These are phyloP conservation scores for Cercospora janseana DNA, from an alignment of 2,329 filamentous ascomycete genomes.

Conservation along the genomic window DNA sequence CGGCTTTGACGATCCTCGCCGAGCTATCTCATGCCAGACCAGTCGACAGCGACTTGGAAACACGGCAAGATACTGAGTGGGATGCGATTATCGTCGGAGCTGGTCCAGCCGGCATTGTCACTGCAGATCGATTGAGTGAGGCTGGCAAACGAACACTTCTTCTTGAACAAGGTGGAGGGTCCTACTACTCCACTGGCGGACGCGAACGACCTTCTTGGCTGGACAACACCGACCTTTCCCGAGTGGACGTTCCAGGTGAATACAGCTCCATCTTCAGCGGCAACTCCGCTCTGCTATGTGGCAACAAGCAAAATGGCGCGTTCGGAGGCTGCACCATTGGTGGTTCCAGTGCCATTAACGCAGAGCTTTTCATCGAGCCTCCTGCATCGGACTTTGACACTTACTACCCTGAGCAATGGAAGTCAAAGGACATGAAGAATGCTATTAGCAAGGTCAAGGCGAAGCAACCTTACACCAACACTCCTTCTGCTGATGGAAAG, in stretches of 20 bases:
- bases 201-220: slow-evolving; percentile 53
- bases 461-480: slow-evolving; percentile 57
- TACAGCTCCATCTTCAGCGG: slow-evolving; percentile 52
- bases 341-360: slow-evolving; percentile 62
- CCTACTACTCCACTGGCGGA: slow-evolving; percentile 32
- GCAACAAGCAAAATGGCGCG: slow-evolving; percentile 40
- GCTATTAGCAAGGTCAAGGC: slow-evolving; percentile 48
- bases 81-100: slow-evolving; percentile 48
- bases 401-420: slow-evolving; percentile 55
- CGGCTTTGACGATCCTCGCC: slow-evolving; percentile 4
- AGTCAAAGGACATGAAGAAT: slow-evolving; percentile 49
- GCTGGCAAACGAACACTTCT: slow-evolving; percentile 54
- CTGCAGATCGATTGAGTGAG: slow-evolving; percentile 53
- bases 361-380: slow-evolving; percentile 59
- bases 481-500: slow-evolving; percentile 58
- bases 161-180: slow-evolving; percentile 53
- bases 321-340: slow-evolving; percentile 52
- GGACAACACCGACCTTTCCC: slow-evolving; percentile 47
- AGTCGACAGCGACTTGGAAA: slow-evolving; percentile 1
- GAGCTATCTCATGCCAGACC: neutral
- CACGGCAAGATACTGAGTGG: slow-evolving; percentile 18
- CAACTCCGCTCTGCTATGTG: slow-evolving; percentile 44
- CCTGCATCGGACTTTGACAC: slow-evolving; percentile 59
- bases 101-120: slow-evolving; percentile 54
- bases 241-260: slow-evolving; percentile 55